phyloP scores from a whole-genome alignment of 441 rosid genomes.

The Omphalea diandra region DNA sequence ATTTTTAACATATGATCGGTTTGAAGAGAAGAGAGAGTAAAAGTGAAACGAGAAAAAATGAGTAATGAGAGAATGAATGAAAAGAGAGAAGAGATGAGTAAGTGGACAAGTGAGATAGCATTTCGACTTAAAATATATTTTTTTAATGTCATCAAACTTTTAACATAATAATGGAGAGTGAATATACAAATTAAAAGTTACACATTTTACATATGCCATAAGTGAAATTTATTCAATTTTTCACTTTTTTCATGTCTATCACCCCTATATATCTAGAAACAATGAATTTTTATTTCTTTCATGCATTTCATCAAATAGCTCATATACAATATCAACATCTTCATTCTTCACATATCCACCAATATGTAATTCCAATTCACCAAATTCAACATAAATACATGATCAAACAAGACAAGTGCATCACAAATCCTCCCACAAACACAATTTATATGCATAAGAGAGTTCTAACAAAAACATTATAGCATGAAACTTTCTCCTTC shows the following conservation, averaged over 20 bases:
- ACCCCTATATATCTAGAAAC: conserved; percentile 47
- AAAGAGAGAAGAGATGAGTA: too few species aligned
- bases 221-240: too few species aligned
- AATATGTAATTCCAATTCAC: conserved; percentile 70
- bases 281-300: conserved; percentile 59
- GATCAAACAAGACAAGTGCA: conserved; percentile 55
- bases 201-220: too few species aligned
- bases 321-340: conserved; percentile 40
- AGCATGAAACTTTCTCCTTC: conserved; percentile 57
- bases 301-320: conserved; percentile 51
- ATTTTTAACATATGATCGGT: too few species aligned
- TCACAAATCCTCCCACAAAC: conserved; percentile 39
- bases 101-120: too few species aligned
- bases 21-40: too few species aligned
- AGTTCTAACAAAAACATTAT: conserved; percentile 49
- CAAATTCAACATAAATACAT: conserved; percentile 33
- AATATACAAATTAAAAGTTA: too few species aligned
- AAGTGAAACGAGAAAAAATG: too few species aligned
- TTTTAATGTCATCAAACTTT: too few species aligned
- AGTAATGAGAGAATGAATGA: too few species aligned
- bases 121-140: too few species aligned
- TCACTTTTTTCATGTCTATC: conserved; percentile 42
- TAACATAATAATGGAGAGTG: too few species aligned
- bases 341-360: conserved; percentile 53
- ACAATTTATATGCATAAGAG: conserved; percentile 53